Evolutionary conservation across 352 stramenopile genomes (phyloP), one percentile per base, ranked within the genome.

Genomic region (Pythium oligandrum): DNA sequence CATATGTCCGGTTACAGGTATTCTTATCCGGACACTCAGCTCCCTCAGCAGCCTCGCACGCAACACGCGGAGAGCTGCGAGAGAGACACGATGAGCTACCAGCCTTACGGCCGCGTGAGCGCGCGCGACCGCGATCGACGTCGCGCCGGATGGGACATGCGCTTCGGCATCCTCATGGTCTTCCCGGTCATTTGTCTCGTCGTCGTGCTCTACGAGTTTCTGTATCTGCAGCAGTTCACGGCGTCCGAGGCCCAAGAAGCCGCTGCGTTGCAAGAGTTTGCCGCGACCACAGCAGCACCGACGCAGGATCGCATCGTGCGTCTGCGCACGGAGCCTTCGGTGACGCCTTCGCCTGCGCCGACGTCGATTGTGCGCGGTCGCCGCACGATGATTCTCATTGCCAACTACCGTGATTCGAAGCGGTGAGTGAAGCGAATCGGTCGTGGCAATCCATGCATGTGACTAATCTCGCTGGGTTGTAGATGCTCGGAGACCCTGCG

Each of bases 401-500:
- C 82, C 60, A 92, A 90, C 56, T 92, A 90, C 69, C 77, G 82
- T n/a, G 82, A 92, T 59, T 88, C 78, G 40, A 72, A 68, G 17
- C 79, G 82, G 60, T 88, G 45, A 11, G 45, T 11, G n/a, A 6
- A 39, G 17, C 17, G 0, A 26, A 26, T 26, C 17, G 17, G 17
- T 26, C 17, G 17, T 26, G 17, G 17, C 17, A 26, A 26, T 26
- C 17, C 0, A 26, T 26, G 17, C 17, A 26, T 26, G 17, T 26
- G 17, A 26, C 17, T 26, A 26, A 26, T 26, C 17, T 26, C 17
- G 17, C 17, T 26, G 17, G 17, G 17, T 26, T 51, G 31, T 36
- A 83, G 70, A 35, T 88, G 78, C 63, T 73, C 78, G 11, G 82
- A 92, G 68, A 92, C 78, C n/a, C 55, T 92, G 40, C 68, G 71